Base-by-base conservation (phyloP, 106 monocot species). In the Apostasia ramifera region DNA sequence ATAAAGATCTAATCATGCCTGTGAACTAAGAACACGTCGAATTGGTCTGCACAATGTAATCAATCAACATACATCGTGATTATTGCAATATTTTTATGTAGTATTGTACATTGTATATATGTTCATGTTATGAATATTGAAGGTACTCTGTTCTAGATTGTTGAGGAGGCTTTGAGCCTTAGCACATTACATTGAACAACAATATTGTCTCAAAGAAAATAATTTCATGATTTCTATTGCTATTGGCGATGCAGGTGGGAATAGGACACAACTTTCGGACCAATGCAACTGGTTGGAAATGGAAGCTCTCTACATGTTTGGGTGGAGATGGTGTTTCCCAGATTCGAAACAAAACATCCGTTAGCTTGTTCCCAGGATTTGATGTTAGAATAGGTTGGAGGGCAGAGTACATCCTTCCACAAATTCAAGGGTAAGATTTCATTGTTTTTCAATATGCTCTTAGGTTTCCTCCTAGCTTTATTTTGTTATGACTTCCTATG, bases 381-480 rank as follows among this genome's bases (percentile, higher is more conserved):
- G 97, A 97, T 77, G 55, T 97, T 63, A 82, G 97, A 71, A 72
- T 97, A 75, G 92, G 89, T 73, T 97, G 92, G 92, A 92, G 47
- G 72, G 89, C 97, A 10, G 97, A 97, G 66, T 97, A 97, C 59
- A 60, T 92, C 56, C 89, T 97, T 73, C 97, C 97, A 44, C 92
- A 97, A 61, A 83, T 97, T 58, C 86, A 92, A 45, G 97, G 97
- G 97, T 97, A 78, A 74, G 77, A 26, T 26, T 26, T 26, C 26
- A 26, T 26, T 26, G 26, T 26, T 26, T 26, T 26, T 26, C 26
- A 26, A 26, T 26, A 26, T 26, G 26, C 26, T 0, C 26, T 26
- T 26, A 26, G 26, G 26, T 26, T 26, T 26, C 26, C 71, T 39
- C 51, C 63, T 9, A 14, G 5, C 9, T 13, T 3, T 48, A 41